A percentile compares a stretch with the other conserved stretches of the same genome.
Conservation (phyloP, 805 yeast species). For the Ogataea trehalophila region DNA sequence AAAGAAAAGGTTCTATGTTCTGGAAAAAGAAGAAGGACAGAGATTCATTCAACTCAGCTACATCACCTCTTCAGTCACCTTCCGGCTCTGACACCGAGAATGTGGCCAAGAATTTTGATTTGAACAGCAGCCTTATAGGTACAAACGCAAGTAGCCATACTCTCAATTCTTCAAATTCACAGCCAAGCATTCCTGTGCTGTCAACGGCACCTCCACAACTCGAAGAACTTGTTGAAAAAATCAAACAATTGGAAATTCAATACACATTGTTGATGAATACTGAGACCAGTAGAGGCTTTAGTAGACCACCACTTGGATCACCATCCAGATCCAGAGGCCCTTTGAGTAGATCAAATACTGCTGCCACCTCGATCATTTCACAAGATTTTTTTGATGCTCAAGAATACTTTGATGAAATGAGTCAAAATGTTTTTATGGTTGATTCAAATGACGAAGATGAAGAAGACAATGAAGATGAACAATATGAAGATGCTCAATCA, state of each 20-base stretch:
- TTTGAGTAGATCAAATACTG: conserved; percentile 23
- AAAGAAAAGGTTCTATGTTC: conserved; percentile 18
- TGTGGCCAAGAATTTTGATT: neutral
- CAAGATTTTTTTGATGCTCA: conserved; percentile 67
- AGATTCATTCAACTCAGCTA: neutral
- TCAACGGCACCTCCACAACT: conserved; percentile 2
- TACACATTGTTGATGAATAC: conserved; percentile 18
- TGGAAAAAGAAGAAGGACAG: conserved; percentile 20
- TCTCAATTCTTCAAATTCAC: conserved; percentile 1
- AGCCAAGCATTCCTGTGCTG: neutral
- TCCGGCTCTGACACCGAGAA: conserved; percentile 1
- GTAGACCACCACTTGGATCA: conserved; percentile 18
- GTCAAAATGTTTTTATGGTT: conserved; percentile 53
- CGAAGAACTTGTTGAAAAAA: conserved; percentile 12
- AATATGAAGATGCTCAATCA: neutral
- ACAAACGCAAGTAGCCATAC: neutral
- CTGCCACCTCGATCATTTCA: conserved; percentile 36
- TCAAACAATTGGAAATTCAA: conserved; percentile 22
- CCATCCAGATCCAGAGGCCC: conserved; percentile 22
- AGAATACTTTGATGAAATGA: conserved; percentile 48
- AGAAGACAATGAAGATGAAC: conserved; percentile 11
- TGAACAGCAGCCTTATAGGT: neutral
- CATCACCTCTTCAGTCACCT: neutral
- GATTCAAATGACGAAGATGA: conserved; percentile 27
- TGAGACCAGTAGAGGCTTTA: conserved; percentile 18